These are phyloP conservation scores for Inga oerstediana DNA, from an alignment of 306 rosid species.

Conservation along the genomic window DNA sequence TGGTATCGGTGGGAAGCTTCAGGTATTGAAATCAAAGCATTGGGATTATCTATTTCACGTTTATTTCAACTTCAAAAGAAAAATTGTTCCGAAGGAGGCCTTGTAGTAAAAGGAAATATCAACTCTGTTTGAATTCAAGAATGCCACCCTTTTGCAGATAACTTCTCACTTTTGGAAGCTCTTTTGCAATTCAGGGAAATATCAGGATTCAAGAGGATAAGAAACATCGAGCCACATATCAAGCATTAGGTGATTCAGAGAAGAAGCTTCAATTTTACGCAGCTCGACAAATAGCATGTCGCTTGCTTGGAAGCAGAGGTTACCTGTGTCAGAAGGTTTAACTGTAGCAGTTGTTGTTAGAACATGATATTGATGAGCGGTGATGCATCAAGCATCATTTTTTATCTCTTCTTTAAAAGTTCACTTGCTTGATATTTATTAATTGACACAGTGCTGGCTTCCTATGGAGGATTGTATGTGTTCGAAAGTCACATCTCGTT, in stretches of 20 bases:
- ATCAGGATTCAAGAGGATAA: slow-evolving; percentile 68
- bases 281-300: slow-evolving; percentile 94
- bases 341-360: background rate
- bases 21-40: slow-evolving; percentile 39
- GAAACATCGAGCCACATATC: slow-evolving; percentile 84
- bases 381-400: slow-evolving; percentile 9
- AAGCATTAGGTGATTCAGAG: slow-evolving; percentile 75
- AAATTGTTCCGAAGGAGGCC: background rate
- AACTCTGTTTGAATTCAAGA: background rate
- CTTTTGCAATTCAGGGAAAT: slow-evolving; percentile 53
- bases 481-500: slow-evolving; percentile 51
- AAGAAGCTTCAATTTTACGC: slow-evolving; percentile 76
- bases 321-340: slow-evolving; percentile 94
- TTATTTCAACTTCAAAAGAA: background rate
- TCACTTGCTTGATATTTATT: slow-evolving; percentile 1
- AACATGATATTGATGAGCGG: background rate
- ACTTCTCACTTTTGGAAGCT: background rate
- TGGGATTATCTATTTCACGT: background rate
- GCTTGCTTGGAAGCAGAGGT: slow-evolving; percentile 86
- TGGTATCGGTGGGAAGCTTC: slow-evolving; percentile 77
- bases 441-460: slow-evolving; percentile 82
- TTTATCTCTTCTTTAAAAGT: slow-evolving; percentile 3
- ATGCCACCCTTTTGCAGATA: background rate
- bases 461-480: slow-evolving; percentile 92
- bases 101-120: background rate